Percentiles rank a stretch among this genome's conserved stretches.
Conservation (phyloP, 306 rosid species). For the Lagenaria siceraria region DNA sequence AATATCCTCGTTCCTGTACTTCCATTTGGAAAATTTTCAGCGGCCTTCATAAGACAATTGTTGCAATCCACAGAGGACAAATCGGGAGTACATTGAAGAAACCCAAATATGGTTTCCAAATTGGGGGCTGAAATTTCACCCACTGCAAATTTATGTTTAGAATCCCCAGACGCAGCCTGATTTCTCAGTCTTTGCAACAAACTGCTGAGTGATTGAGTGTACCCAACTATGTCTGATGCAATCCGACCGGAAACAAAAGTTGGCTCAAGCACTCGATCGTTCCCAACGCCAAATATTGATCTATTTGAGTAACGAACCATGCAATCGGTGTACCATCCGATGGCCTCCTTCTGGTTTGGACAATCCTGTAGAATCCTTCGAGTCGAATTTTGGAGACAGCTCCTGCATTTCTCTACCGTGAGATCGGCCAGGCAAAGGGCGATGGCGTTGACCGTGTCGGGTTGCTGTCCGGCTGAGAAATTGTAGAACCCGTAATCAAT, state of each 20-base stretch:
- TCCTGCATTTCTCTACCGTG: not conserved
- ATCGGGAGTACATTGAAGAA: conserved; percentile 12
- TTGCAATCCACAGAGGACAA: conserved; percentile 2
- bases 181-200: not conserved
- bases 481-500: not conserved
- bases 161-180: not conserved
- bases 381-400: not conserved
- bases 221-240: not conserved
- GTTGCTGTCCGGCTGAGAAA: not conserved
- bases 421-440: conserved; percentile 2
- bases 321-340: conserved; percentile 12
- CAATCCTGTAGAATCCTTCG: not conserved
- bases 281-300: not conserved
- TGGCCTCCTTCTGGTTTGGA: conserved; percentile 15
- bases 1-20: not conserved
- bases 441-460: not conserved
- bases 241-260: accelerated
- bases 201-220: not conserved
- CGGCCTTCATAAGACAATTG: not conserved
- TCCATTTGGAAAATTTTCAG: not conserved
- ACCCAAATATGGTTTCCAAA: not conserved
- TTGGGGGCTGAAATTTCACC: not conserved
- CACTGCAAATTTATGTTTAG: not conserved
- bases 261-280: accelerated
- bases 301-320: conserved; percentile 15